These are phyloP conservation scores for Dovyalis caffra DNA, from an alignment of 345 rosid species.

Conservation along the genomic window DNA sequence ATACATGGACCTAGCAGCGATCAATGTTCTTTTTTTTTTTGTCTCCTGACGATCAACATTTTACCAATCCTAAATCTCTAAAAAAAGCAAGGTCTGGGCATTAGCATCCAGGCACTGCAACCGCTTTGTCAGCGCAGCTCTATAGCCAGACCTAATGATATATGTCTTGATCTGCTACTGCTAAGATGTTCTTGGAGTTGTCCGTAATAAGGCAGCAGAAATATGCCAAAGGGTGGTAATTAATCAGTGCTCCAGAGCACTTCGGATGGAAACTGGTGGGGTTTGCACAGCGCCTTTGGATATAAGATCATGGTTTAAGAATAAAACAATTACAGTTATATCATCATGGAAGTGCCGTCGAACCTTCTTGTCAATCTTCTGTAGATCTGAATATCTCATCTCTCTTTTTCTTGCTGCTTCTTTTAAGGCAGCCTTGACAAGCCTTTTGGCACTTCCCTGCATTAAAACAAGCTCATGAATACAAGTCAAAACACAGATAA, in stretches of 20 bases:
- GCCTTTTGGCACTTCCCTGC: slow-evolving; percentile 90
- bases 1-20: not conserved
- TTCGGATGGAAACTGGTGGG: slow-evolving; percentile 58
- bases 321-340: slow-evolving; percentile 79
- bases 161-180: not conserved
- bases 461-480: not conserved
- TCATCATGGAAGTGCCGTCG: slow-evolving; percentile 97
- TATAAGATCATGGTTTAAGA: slow-evolving; percentile 79
- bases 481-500: not conserved
- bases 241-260: slow-evolving; percentile 58
- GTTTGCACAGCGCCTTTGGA: slow-evolving; percentile 55
- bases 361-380: slow-evolving; percentile 81
- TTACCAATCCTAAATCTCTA: slow-evolving; percentile 14
- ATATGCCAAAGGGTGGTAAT: slow-evolving; percentile 10
- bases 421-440: slow-evolving; percentile 79
- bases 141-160: not conserved
- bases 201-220: slow-evolving; percentile 15
- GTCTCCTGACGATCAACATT: slow-evolving; percentile 5
- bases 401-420: slow-evolving; percentile 91
- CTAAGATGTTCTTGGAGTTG: not conserved
- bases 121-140: slow-evolving; percentile 18
- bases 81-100: not conserved
- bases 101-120: slow-evolving; percentile 5
- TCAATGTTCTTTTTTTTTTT: not conserved
- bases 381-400: slow-evolving; percentile 84